These are phyloP conservation scores for Olyra latifolia DNA, from an alignment of 176 grass and related monocot species.

Conservation along the genomic window DNA sequence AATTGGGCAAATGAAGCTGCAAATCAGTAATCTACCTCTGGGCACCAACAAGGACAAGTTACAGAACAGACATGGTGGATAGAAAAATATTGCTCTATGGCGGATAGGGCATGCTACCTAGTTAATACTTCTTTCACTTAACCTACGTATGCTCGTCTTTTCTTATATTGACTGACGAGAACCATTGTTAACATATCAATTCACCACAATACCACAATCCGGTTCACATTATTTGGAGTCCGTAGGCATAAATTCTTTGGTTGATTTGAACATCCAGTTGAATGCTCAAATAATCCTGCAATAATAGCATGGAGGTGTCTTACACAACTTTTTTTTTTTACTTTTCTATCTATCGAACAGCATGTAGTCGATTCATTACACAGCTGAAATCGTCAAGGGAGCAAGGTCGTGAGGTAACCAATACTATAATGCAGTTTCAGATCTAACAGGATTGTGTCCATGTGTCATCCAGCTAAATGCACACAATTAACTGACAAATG, in stretches of 20 bases:
- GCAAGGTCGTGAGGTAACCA: not conserved
- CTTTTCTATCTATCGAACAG: not conserved
- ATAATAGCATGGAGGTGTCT: not conserved
- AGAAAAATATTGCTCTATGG: not conserved
- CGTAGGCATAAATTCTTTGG: not conserved
- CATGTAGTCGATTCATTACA: not conserved
- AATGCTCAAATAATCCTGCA: slow-evolving; percentile 15
- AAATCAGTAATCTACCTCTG: not conserved
- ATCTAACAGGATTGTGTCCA: not conserved
- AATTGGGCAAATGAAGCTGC: not conserved
- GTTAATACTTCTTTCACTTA: not conserved
- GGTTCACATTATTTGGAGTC: not conserved
- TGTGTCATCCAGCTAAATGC: not conserved
- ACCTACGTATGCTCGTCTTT: not conserved
- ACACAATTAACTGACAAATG: not conserved
- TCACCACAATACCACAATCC: not conserved
- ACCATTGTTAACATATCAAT: not conserved
- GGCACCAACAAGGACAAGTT: not conserved
- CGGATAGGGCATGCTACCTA: not conserved
- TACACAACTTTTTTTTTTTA: not conserved
- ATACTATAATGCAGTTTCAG: not conserved
- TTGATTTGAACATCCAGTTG: slow-evolving; percentile 18
- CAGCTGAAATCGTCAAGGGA: not conserved
- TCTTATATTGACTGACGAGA: not conserved
- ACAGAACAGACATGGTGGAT: not conserved